Conservation (phyloP, 2,329 filamentous ascomycete species). For the Aspergillus sp. region DNA sequence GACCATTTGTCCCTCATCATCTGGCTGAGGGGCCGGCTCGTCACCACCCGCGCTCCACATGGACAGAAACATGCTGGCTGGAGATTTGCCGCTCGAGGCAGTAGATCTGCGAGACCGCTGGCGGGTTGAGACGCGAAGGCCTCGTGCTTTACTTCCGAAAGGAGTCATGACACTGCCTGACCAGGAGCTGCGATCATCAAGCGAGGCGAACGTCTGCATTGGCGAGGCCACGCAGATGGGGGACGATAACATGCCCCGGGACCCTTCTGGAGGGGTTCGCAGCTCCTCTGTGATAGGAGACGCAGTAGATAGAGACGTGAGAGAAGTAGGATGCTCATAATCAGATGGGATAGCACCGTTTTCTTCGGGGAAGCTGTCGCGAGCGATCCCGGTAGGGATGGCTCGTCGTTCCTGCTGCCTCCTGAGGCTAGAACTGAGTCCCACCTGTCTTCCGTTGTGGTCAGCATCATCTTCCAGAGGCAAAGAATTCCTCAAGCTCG, state of each 20-base stretch:
- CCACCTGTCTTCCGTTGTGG: conserved; percentile 18
- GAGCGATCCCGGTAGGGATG: conserved; percentile 30
- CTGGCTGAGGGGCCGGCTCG: conserved; percentile 53
- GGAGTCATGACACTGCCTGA: conserved; percentile 32
- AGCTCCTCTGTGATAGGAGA: conserved; percentile 44
- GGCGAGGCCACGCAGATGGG: conserved; percentile 42
- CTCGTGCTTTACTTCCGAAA: conserved; percentile 40
- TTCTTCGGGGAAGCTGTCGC: conserved; percentile 21
- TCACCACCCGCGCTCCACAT: conserved; percentile 49
- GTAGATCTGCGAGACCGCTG: conserved; percentile 51
- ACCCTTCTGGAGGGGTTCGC: conserved; percentile 43
- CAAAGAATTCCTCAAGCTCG: conserved; percentile 39
- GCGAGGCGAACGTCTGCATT: conserved; percentile 39
- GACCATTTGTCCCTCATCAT: conserved; percentile 68
- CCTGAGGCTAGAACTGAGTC: conserved; percentile 26
- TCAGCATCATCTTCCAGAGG: conserved; percentile 33
- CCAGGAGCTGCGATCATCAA: conserved; percentile 46
- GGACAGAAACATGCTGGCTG: conserved; percentile 60
- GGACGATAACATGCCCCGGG: conserved; percentile 38
- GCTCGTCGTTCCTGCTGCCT: conserved; percentile 26
- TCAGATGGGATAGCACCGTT: conserved; percentile 29
- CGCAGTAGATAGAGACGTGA: conserved; percentile 48
- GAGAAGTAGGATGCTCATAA: conserved; percentile 42
- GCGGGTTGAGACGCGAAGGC: conserved; percentile 37
- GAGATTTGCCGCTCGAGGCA: conserved; percentile 55